phyloP scores from a whole-genome alignment of 108 stramenopile genomes.

The Skeletonema menzelii region DNA sequence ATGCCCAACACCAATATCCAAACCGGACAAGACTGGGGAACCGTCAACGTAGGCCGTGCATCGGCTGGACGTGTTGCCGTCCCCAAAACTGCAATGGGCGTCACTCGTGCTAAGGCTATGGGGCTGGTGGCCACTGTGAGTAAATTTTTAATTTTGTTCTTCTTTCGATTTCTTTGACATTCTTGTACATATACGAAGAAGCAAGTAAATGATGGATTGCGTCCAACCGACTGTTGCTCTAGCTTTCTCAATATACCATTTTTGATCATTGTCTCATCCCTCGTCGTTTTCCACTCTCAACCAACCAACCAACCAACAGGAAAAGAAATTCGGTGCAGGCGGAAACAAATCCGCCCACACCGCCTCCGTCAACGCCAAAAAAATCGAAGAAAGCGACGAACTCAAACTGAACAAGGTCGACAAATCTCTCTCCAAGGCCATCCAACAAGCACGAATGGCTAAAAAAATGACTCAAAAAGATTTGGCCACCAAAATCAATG shows the following conservation, averaged over 20 bases:
- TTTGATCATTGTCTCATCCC: no score
- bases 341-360: slow-evolving; percentile 91
- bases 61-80: slow-evolving; percentile 32
- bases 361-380: slow-evolving; percentile 73
- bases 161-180: slow-evolving; percentile 4
- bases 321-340: slow-evolving; percentile 70
- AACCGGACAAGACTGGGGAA: slow-evolving; percentile 82
- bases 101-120: slow-evolving; percentile 55
- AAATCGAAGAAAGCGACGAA: slow-evolving; percentile 95
- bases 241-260: no score
- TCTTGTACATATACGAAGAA: no score
- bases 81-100: slow-evolving; percentile 60
- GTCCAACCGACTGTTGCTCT: no score
- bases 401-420: slow-evolving; percentile 89
- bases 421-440: slow-evolving; percentile 87
- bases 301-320: background rate
- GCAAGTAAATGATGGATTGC: background rate
- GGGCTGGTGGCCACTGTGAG: slow-evolving; percentile 57
- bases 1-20: slow-evolving; percentile 52
- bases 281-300: no score
- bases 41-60: slow-evolving; percentile 77
- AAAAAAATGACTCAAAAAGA: slow-evolving; percentile 98
- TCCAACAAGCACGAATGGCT: slow-evolving; percentile 94
- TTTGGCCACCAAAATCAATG: slow-evolving; percentile 94
- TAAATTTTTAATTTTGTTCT: background rate